Evolutionary conservation across 345 rosid species (phyloP), one percentile per base, ranked within the genome.

Genomic region (Populus alba): DNA sequence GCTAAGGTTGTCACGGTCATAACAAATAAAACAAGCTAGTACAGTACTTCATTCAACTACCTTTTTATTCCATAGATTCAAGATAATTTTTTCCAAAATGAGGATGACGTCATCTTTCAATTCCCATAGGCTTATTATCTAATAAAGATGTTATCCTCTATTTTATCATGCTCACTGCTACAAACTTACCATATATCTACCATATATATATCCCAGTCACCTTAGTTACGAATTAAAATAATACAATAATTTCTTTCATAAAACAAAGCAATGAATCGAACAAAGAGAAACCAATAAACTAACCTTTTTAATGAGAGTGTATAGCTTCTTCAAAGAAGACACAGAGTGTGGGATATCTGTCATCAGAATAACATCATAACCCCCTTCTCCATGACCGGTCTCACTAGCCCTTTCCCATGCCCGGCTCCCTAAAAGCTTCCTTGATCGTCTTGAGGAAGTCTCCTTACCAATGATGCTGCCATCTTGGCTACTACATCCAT

Each of bases 321-420:
- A 90, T 23, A 96, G 84, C 85, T 91, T 94, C 98, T n/a, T n/a
- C n/a, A n/a, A n/a, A n/a, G n/a, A n/a, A n/a, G n/a, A n/a, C n/a
- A n/a, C n/a, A n/a, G 99, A 89, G 82, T 85, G 90, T 53, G 97
- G 97, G 77, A 94, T 90, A 67, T 91, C 99, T 5, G 98, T 91
- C 94, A 94, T 91, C 82, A 96, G 81, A 80, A 94, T 94, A 55
- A 94, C 95, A 82, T 94, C 99, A 82, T 96, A 96, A 8, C 99
- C 99, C 49, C 94, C 92, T 75, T 92, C 98, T 77, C 91, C 94
- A 75, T 89, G 89, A 85, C 90, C 92, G 6, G 83, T 84, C 84
- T 92, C 99, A 33, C 81, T 94, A 1, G 98, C 99, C 81, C 97
- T 83, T 82, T 96, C 99, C 99, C 99, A 96, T 22, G 98, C 98